These are phyloP conservation scores for Tolypocladium inflatum DNA, from an alignment of 2,329 filamentous ascomycete species.

Conservation along the genomic window DNA sequence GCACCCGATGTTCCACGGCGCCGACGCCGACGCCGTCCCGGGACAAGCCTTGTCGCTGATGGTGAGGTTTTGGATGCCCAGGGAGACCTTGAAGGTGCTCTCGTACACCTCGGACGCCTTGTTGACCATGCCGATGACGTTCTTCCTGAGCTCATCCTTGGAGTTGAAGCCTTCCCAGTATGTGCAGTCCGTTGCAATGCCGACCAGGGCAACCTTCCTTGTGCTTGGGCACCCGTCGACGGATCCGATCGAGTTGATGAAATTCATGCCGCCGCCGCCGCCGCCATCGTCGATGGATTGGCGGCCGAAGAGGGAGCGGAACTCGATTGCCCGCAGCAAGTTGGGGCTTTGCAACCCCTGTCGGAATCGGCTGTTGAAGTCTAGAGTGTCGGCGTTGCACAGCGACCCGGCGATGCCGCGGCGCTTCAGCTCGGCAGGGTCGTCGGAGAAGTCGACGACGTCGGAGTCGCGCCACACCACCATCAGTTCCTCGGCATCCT, in stretches of 20 bases:
- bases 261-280: slow-evolving; percentile 59
- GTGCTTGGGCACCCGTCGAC: slow-evolving; percentile 78
- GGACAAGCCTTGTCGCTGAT: slow-evolving; percentile 71
- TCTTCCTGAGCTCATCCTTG: slow-evolving; percentile 50
- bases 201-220: slow-evolving; percentile 85
- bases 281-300: slow-evolving; percentile 62
- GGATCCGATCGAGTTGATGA: slow-evolving; percentile 69
- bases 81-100: slow-evolving; percentile 84
- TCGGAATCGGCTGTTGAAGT: slow-evolving; percentile 74
- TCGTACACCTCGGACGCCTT: slow-evolving; percentile 82
- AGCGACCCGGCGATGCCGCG: slow-evolving; percentile 32
- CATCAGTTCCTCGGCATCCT: slow-evolving; percentile 63
- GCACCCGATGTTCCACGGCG: slow-evolving; percentile 81
- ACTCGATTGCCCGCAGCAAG: slow-evolving; percentile 50
- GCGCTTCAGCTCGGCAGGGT: slow-evolving; percentile 57
- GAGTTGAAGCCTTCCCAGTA: slow-evolving; percentile 68
- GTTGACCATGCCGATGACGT: slow-evolving; percentile 79
- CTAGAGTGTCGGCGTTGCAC: slow-evolving; percentile 67
- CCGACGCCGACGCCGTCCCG: slow-evolving; percentile 51
- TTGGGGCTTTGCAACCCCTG: slow-evolving; percentile 30
- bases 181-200: slow-evolving; percentile 86
- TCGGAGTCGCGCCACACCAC: slow-evolving; percentile 89
- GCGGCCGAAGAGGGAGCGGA: slow-evolving; percentile 61
- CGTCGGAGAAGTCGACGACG: slow-evolving; percentile 36
- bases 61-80: slow-evolving; percentile 79